Conservation (phyloP, 2,329 filamentous ascomycete species). For the Davidsoniella neocaledoniae region DNA sequence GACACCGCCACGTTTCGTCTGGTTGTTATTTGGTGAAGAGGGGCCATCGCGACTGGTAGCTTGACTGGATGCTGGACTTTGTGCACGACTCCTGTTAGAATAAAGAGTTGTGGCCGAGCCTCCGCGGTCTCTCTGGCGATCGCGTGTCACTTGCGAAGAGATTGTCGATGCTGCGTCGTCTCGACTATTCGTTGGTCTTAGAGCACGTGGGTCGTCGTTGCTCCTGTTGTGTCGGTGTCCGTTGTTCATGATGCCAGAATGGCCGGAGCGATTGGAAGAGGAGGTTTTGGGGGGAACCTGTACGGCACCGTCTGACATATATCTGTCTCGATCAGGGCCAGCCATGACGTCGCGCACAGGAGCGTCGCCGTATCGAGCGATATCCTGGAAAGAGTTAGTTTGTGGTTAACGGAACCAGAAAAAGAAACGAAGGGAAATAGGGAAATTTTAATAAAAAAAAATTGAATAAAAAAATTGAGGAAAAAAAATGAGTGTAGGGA, state of each 20-base stretch:
- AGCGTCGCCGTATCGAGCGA: conserved; percentile 60
- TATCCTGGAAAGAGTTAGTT: conserved; percentile 36
- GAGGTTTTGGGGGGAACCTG: conserved; percentile 42
- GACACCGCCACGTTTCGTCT: conserved; percentile 22
- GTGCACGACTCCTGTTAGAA: conserved; percentile 41
- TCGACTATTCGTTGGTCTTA: conserved; percentile 57
- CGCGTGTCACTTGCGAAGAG: background rate
- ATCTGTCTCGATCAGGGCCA: conserved; percentile 53
- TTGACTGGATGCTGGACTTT: conserved; percentile 64
- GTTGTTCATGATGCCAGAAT: conserved; percentile 44
- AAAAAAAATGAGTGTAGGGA: background rate
- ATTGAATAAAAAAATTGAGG: conserved; percentile 4
- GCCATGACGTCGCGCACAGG: conserved; percentile 55
- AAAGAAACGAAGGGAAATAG: conserved; percentile 5
- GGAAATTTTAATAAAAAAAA: conserved; percentile 3
- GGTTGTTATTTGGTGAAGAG: conserved; percentile 16
- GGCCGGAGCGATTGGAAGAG: conserved; percentile 42
- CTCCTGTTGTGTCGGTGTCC: conserved; percentile 51
- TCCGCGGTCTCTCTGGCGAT: conserved; percentile 33
- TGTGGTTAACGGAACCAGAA: conserved; percentile 5
- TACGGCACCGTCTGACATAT: conserved; percentile 32
- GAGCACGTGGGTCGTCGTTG: conserved; percentile 45
- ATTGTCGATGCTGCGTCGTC: conserved; percentile 36
- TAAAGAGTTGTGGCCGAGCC: conserved; percentile 28
- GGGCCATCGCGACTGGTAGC: conserved; percentile 35